A percentile compares a stretch with the other conserved stretches of the same genome.
These are phyloP conservation scores for Fusarium udum DNA, from an alignment of 2,329 filamentous ascomycete genomes.

Conservation along the genomic window DNA sequence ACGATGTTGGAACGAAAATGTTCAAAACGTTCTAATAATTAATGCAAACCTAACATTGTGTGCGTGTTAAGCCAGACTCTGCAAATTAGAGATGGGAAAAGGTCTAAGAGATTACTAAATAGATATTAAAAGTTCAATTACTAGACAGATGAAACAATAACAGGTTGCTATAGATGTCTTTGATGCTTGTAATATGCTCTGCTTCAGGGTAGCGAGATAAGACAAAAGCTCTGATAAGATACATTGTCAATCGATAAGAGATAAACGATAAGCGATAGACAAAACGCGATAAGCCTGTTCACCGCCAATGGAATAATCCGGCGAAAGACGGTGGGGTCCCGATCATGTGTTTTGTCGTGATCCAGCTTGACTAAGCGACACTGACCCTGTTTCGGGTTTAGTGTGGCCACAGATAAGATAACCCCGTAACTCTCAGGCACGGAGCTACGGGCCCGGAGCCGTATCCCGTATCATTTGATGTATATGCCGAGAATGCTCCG, in stretches of 20 bases:
- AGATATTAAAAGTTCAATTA: too few species aligned
- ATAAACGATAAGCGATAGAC: background rate
- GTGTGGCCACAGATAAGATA: background rate
- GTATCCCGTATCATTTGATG: background rate
- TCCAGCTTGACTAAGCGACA: background rate
- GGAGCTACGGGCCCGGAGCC: conserved; percentile 13
- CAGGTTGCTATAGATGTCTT: too few species aligned
- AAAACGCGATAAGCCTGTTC: background rate
- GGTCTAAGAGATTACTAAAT: too few species aligned
- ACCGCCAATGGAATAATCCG: background rate
- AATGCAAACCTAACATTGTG: too few species aligned
- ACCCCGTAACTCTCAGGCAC: background rate
- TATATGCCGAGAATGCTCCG: conserved; percentile 6
- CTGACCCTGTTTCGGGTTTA: background rate
- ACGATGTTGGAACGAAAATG: too few species aligned
- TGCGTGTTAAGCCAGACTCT: too few species aligned
- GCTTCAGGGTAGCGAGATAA: background rate
- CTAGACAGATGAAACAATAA: too few species aligned
- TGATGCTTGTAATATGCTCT: too few species aligned
- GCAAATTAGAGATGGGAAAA: too few species aligned
- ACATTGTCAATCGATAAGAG: accelerated
- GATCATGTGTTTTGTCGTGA: conserved; percentile 13
- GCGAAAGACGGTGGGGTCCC: background rate
- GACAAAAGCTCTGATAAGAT: background rate
- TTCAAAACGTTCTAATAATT: too few species aligned